phyloP scores from a whole-genome alignment of 176 grass and related monocot genomes.

The Zizania latifolia region DNA sequence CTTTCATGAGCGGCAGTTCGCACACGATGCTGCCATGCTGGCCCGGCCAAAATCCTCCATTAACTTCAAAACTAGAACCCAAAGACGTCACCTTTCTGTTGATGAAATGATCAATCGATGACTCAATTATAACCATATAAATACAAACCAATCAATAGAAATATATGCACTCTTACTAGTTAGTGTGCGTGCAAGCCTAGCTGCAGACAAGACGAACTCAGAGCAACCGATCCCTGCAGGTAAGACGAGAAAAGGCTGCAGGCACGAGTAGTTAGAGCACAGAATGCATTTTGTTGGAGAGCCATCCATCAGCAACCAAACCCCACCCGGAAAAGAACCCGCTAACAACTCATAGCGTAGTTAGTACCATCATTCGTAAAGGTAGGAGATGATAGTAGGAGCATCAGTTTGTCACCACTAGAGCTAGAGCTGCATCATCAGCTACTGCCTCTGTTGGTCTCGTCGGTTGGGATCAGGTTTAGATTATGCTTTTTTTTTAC shows the following conservation, averaged over 20 bases:
- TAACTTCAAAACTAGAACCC: not conserved
- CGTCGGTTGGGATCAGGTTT: too few species aligned
- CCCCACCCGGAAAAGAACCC: constrained; percentile 12
- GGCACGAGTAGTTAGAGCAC: constrained; percentile 15
- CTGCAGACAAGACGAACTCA: not conserved
- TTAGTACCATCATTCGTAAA: not conserved
- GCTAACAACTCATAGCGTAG: not conserved
- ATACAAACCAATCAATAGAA: too few species aligned
- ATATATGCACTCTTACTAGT: too few species aligned
- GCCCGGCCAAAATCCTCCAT: not conserved
- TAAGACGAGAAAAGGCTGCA: constrained; percentile 29
- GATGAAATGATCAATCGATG: not conserved
- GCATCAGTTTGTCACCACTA: constrained; percentile 12
- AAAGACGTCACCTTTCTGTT: too few species aligned
- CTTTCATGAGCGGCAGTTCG: too few species aligned
- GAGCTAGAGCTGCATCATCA: not conserved
- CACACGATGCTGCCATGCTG: too few species aligned
- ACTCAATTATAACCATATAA: not conserved
- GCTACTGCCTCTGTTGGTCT: too few species aligned
- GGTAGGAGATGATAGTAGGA: not conserved
- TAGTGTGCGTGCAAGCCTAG: not conserved
- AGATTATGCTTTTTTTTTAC: too few species aligned
- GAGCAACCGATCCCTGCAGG: not conserved
- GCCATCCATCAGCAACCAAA: not conserved
- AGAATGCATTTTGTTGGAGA: too few species aligned